Percentiles rank a stretch among this genome's conserved stretches.
phyloP scores from a whole-genome alignment of 2,329 filamentous ascomycete species.

The Simplicillium sp. region DNA sequence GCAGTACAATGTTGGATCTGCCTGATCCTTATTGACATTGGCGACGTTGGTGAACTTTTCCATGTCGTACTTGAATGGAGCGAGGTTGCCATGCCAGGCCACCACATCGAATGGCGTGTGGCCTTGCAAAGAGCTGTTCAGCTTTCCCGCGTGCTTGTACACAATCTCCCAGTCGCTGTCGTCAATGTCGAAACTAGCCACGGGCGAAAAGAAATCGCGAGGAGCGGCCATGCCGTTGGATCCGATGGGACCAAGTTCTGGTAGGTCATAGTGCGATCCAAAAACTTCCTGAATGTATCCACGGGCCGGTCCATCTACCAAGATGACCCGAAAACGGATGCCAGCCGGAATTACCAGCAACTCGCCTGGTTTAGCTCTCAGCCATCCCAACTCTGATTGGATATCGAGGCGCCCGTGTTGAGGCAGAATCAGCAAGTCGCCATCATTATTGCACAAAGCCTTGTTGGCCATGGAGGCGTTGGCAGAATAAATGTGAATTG shows the following conservation, averaged over 20 bases:
- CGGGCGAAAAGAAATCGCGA: conserved; percentile 55
- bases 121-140: conserved; percentile 50
- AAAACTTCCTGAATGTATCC: conserved; percentile 62
- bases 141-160: conserved; percentile 51
- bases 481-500: conserved; percentile 37
- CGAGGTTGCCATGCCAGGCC: conserved; percentile 63
- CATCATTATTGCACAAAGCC: conserved; percentile 49
- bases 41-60: conserved; percentile 50
- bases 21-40: conserved; percentile 51
- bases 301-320: conserved; percentile 43
- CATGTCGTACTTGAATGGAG: conserved; percentile 47
- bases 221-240: conserved; percentile 57
- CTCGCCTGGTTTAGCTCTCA: conserved; percentile 59
- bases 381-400: conserved; percentile 56
- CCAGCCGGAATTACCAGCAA: conserved; percentile 57
- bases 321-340: conserved; percentile 31
- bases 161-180: conserved; percentile 46
- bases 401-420: conserved; percentile 58
- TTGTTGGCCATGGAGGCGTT: conserved; percentile 35
- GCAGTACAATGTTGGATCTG: conserved; percentile 57
- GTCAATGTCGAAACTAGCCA: conserved; percentile 50
- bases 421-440: conserved; percentile 56
- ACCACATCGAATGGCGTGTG: conserved; percentile 65
- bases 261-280: conserved; percentile 54
- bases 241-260: conserved; percentile 57